Evolutionary conservation across 139 green algal genomes (phyloP).

Genomic region (Chlorella sp.): DNA sequence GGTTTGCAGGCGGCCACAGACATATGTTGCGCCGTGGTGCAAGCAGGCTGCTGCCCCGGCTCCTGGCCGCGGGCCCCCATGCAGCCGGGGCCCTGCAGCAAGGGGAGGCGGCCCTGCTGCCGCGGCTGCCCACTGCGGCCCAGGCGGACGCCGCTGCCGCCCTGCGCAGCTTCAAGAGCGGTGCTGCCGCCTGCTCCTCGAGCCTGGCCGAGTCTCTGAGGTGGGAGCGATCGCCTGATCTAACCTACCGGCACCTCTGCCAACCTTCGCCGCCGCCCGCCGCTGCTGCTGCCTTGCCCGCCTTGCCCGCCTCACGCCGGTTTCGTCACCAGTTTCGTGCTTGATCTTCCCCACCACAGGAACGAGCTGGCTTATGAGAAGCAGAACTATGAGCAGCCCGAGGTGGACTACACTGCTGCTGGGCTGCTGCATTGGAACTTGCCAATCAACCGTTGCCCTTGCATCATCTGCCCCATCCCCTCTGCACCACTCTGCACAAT

Average conservation of each 20-base stretch:
- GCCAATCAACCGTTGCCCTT: neutral
- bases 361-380: constrained; percentile 77
- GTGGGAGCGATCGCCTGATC: neutral
- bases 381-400: constrained; percentile 64
- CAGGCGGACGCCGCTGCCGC: neutral
- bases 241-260: too few species aligned
- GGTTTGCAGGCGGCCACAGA: neutral
- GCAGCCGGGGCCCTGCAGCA: neutral
- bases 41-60: neutral
- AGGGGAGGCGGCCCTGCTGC: neutral
- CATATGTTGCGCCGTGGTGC: neutral
- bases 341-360: neutral
- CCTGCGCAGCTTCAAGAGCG: constrained; percentile 16
- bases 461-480: constrained; percentile 33
- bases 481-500: constrained; percentile 19
- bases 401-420: constrained; percentile 29
- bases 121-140: neutral
- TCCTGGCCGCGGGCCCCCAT: neutral
- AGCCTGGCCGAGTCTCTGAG: neutral
- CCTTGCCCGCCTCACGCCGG: neutral
- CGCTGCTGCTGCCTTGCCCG: neutral
- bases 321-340: too few species aligned
- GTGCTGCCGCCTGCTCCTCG: neutral
- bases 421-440: neutral
- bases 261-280: neutral